Evolutionary conservation across 1,284 basidiomycete species (phyloP).

Genomic region (Trichosporon ovoides): DNA sequence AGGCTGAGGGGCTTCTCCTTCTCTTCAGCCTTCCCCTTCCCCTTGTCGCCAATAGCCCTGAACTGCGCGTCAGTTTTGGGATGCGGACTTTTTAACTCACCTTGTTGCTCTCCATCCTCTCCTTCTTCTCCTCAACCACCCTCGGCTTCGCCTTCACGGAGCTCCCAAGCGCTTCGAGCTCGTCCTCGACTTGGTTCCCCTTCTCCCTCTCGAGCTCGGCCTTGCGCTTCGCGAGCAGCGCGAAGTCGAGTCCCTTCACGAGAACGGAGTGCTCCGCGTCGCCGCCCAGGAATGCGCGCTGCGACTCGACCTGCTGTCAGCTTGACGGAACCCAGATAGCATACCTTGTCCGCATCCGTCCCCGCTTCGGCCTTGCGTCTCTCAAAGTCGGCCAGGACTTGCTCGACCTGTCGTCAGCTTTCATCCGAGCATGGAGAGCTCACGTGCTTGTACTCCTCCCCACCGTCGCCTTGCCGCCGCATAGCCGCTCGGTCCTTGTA

Average conservation of each 20-base stretch:
- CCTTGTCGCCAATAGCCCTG: slow-evolving; percentile 8
- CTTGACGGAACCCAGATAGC: neutral
- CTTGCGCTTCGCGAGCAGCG: slow-evolving; percentile 75
- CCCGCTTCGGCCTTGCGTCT: slow-evolving; percentile 58
- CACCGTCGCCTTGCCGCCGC: slow-evolving; percentile 40
- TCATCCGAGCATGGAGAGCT: slow-evolving; percentile 11
- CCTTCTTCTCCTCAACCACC: slow-evolving; percentile 64
- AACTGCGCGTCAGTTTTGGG: neutral
- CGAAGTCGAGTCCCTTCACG: slow-evolving; percentile 82
- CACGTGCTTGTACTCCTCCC: slow-evolving; percentile 45
- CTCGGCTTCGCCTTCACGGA: slow-evolving; percentile 53
- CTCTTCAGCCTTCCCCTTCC: slow-evolving; percentile 2
- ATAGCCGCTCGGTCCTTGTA: slow-evolving; percentile 48
- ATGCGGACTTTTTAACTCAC: slow-evolving; percentile 24
- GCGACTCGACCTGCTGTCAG: slow-evolving; percentile 60
- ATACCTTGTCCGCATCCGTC: slow-evolving; percentile 50
- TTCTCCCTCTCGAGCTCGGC: slow-evolving; percentile 56
- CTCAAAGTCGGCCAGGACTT: slow-evolving; percentile 73
- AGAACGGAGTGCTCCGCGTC: slow-evolving; percentile 77
- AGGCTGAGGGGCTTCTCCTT: slow-evolving; percentile 5
- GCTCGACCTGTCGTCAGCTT: slow-evolving; percentile 58
- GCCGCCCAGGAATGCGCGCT: slow-evolving; percentile 78
- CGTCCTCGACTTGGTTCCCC: slow-evolving; percentile 64
- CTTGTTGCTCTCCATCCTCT: slow-evolving; percentile 47
- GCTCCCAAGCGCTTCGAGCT: slow-evolving; percentile 57